Evolutionary conservation across 2,329 filamentous ascomycete genomes (phyloP).

Genomic region (Pseudocercospora cruenta): DNA sequence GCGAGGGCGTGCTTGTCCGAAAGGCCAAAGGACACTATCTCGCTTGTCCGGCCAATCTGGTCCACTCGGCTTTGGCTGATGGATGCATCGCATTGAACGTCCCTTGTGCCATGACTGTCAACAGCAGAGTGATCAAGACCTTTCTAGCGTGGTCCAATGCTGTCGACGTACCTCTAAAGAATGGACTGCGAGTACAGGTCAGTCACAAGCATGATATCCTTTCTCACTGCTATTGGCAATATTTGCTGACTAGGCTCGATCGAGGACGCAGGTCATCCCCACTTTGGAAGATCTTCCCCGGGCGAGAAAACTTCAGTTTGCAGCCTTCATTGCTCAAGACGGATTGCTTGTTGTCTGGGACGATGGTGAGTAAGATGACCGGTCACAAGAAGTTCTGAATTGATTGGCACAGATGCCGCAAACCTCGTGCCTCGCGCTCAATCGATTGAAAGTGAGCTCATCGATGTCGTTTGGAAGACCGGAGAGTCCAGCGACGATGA

Average conservation of each 20-base stretch:
- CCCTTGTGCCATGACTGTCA: slow-evolving; percentile 80
- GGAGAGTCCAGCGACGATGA: slow-evolving; percentile 58
- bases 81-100: slow-evolving; percentile 72
- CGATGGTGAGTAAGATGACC: slow-evolving; percentile 52
- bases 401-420: slow-evolving; percentile 54
- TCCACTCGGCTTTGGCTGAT: slow-evolving; percentile 64
- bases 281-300: slow-evolving; percentile 70
- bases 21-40: slow-evolving; percentile 69
- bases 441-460: slow-evolving; percentile 74
- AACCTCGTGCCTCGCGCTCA: slow-evolving; percentile 71
- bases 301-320: slow-evolving; percentile 78
- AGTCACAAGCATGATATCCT: neutral
- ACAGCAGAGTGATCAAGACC: slow-evolving; percentile 77
- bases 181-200: slow-evolving; percentile 71
- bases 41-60: slow-evolving; percentile 69
- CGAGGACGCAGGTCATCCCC: slow-evolving; percentile 74
- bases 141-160: slow-evolving; percentile 74
- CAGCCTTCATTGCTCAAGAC: slow-evolving; percentile 74
- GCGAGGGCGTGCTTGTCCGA: slow-evolving; percentile 73
- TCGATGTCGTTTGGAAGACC: slow-evolving; percentile 75
- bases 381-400: neutral
- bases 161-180: slow-evolving; percentile 73
- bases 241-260: slow-evolving; percentile 42
- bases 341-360: slow-evolving; percentile 79
- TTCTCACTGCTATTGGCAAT: neutral